A percentile compares a stretch with the other conserved stretches of the same genome.
These are phyloP conservation scores for Xylariales sp. DNA, from an alignment of 2,329 filamentous ascomycete species.

Conservation along the genomic window DNA sequence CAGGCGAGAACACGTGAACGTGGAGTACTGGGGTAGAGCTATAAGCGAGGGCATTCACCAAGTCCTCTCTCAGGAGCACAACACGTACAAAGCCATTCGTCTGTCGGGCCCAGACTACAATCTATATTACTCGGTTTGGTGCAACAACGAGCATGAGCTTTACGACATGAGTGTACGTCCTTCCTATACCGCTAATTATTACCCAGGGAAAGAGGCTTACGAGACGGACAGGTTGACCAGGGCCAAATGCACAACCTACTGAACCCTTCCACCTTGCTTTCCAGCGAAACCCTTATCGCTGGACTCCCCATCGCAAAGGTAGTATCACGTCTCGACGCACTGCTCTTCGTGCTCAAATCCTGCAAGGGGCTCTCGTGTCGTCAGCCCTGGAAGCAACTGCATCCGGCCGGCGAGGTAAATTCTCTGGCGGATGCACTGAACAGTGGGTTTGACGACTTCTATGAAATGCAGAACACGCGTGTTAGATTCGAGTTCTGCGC, in stretches of 20 bases:
- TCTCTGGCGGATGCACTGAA: constrained; percentile 58
- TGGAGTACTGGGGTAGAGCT: constrained; percentile 63
- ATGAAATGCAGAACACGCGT: constrained; percentile 50
- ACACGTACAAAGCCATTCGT: constrained; percentile 67
- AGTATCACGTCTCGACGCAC: constrained; percentile 57
- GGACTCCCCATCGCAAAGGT: constrained; percentile 48
- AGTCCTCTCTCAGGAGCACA: constrained; percentile 45
- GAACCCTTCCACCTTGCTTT: background rate
- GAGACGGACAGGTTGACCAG: constrained; percentile 40
- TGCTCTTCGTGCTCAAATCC: constrained; percentile 63
- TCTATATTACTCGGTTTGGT: constrained; percentile 66
- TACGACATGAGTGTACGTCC: constrained; percentile 64
- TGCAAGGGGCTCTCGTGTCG: constrained; percentile 58
- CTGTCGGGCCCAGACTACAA: constrained; percentile 60
- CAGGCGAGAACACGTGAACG: constrained; percentile 60
- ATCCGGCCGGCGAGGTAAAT: constrained; percentile 57
- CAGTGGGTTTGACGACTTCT: constrained; percentile 57
- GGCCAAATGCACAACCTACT: constrained; percentile 54
- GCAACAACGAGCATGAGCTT: constrained; percentile 67
- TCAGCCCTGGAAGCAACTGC: constrained; percentile 60
- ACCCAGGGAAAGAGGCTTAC: constrained; percentile 49
- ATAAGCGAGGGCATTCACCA: constrained; percentile 39
- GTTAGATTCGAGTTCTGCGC: constrained; percentile 60
- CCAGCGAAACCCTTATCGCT: constrained; percentile 21
- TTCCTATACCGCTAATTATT: constrained; percentile 60